phyloP scores from a whole-genome alignment of 352 stramenopile species.

The Pythium guiyangense region DNA sequence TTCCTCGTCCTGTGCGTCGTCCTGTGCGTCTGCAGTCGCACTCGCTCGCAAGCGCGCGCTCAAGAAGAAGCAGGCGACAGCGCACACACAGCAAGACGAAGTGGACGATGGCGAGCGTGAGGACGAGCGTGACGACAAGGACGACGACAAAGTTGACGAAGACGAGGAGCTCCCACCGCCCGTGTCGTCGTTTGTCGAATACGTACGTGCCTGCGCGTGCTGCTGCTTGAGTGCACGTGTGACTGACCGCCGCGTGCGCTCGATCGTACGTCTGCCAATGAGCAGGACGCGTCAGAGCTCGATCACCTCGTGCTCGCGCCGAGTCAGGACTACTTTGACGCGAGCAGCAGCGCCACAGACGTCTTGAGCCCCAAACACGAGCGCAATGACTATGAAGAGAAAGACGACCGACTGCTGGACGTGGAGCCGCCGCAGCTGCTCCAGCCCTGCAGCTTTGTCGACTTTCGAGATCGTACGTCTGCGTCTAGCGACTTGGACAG shows the following conservation, averaged over 20 bases:
- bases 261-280: no score
- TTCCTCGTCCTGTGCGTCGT: no score
- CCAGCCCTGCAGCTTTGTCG: conserved; percentile 14
- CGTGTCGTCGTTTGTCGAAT: conserved; percentile 16
- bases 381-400: no score
- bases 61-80: conserved; percentile 3
- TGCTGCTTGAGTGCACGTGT: no score
- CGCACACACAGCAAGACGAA: no score
- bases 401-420: not conserved
- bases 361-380: no score
- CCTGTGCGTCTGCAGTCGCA: conserved; percentile 7
- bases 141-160: no score
- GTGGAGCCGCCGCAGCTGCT: conserved; percentile 3
- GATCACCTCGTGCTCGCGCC: conserved; percentile 10
- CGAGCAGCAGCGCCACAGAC: no score
- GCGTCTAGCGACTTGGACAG: no score
- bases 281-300: conserved; percentile 15
- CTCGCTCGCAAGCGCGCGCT: conserved; percentile 12
- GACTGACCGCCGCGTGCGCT: no score
- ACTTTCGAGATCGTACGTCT: conserved; percentile 18
- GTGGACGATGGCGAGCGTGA: no score
- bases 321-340: conserved; percentile 19
- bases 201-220: no score
- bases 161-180: conserved; percentile 6
- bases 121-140: not conserved